Base-by-base conservation (phyloP, 2,329 filamentous ascomycete genomes). In the Phyllosticta capitalensis region DNA sequence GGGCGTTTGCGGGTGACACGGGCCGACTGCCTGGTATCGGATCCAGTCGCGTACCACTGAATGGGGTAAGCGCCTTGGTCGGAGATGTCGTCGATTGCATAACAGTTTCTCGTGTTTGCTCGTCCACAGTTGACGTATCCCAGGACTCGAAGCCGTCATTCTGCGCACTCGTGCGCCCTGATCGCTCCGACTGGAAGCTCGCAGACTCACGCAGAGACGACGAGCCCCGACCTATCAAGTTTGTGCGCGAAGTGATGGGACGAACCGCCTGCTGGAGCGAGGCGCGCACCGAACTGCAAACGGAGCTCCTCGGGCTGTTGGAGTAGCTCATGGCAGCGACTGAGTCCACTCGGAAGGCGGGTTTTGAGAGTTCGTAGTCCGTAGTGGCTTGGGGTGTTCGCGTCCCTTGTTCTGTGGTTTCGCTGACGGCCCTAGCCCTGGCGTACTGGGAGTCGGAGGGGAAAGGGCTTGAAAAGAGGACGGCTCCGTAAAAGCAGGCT, bases 1-100 rank as follows among this genome's bases (percentile, higher is more conserved):
- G 71, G 1, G 83, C 77, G 21, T 74, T 80, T 5, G 81, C 83
- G 1, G 86, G 86, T 53, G 85, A 88, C 10, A 82, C 79, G 57
- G 84, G 84, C 61, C 86, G 77, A 68, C 85, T 89, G 6, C 79
- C 80, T 9, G 84, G 87, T 58, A 91, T 91, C 0, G 88, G 86
- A 67, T 90, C 87, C 5, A 92, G 77, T 56, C 81, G 80, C 28
- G 79, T 79, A 33, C 74, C 69, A 58, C 76, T 74, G 12, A 76
- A 71, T 30, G 72, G 70, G 9, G 59, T 66, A 67, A 52, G 76
- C 76, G 28, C 17, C 14, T 22, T 24, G 62, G 56, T 69, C 14
- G 24, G 21, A 54, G 20, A 68, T 14, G 75, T 75, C 22, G 78
- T 76, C 10, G 77, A 72, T 56, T 80, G 81, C 56, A 83, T 67